Evolutionary conservation across 2,329 filamentous ascomycete genomes (phyloP), one percentile per base, ranked within the genome.

Genomic region (Beauveria caledonica): DNA sequence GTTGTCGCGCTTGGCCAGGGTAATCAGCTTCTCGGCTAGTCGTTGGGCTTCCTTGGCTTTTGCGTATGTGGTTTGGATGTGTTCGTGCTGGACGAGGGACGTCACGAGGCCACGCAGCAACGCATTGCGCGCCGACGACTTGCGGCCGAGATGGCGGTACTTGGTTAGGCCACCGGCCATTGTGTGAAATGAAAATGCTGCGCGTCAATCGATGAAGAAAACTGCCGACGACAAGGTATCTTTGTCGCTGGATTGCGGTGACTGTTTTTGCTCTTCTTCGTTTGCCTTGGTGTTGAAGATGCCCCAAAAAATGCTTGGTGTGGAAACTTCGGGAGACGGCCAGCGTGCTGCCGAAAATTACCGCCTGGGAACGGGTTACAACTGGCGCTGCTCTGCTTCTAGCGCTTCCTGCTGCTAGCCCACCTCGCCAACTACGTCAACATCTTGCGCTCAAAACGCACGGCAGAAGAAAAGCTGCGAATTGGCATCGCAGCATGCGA

Each of bases 11-110:
- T 97, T 99, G 21, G 90, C 93, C 68, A 96, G 75, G 5, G 92
- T 97, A 69, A 99, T 92, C 66, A 97, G 80, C 79, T 96, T 95
- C 72, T 99, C 94, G 8, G 92, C 94, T 67, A 97, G 74, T 48
- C 90, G 84, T 77, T 99, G 94, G 21, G 94, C 90, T 78, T 99
- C 94, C 77, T 97, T 99, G 52, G 94, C 94, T 78, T 97, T 97
- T 73, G 88, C 87, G 82, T 89, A 97, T 77, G 94, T 96, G 55
- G 94, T 99, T 65, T 88, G 86, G 77, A 99, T 96, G 64, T 90
- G 86, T 79, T 99, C 94, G 75, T 96, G 86, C 75, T 90, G 83
- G 77, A 99, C 89, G 66, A 99, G 88, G 59, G 93, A 94, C 66
- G 93, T 96, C 73, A 97, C 92, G 63, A 99, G 82, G 77, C 97